Evolutionary conservation across 2,329 filamentous ascomycete species (phyloP).

Genomic region (Ilyonectria mors-panacis): DNA sequence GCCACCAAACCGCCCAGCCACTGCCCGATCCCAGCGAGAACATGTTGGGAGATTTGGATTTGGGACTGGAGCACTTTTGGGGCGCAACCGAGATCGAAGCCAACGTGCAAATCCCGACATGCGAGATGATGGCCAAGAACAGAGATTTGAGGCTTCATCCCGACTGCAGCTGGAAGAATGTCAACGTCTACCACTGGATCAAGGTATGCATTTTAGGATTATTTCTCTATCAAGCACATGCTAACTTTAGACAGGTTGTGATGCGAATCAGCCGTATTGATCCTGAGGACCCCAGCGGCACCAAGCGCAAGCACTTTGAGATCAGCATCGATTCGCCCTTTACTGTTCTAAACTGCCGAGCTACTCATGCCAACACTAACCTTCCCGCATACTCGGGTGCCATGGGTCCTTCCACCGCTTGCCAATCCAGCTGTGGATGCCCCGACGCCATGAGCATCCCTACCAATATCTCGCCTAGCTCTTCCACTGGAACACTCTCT

Average conservation of each 20-base stretch:
- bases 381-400: conserved; percentile 81
- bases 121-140: conserved; percentile 86
- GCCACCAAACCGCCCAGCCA: conserved; percentile 55
- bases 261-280: conserved; percentile 92
- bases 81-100: conserved; percentile 96
- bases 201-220: conserved; percentile 73
- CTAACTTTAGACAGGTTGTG: conserved; percentile 75
- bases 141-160: conserved; percentile 79
- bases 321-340: conserved; percentile 97
- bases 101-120: conserved; percentile 92
- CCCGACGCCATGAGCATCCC: conserved; percentile 64
- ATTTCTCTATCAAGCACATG: background rate
- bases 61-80: conserved; percentile 79
- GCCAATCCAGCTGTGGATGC: conserved; percentile 67
- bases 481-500: conserved; percentile 67
- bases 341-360: conserved; percentile 91
- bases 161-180: conserved; percentile 93
- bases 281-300: conserved; percentile 77
- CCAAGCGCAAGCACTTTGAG: conserved; percentile 90
- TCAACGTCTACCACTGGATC: conserved; percentile 96
- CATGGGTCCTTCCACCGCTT: conserved; percentile 64
- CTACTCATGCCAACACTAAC: conserved; percentile 90
- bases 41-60: conserved; percentile 83
- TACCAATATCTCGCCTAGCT: conserved; percentile 78
- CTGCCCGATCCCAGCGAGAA: conserved; percentile 74